Conservation (phyloP, 2,329 filamentous ascomycete species). For the Sarocladium kiliense region DNA sequence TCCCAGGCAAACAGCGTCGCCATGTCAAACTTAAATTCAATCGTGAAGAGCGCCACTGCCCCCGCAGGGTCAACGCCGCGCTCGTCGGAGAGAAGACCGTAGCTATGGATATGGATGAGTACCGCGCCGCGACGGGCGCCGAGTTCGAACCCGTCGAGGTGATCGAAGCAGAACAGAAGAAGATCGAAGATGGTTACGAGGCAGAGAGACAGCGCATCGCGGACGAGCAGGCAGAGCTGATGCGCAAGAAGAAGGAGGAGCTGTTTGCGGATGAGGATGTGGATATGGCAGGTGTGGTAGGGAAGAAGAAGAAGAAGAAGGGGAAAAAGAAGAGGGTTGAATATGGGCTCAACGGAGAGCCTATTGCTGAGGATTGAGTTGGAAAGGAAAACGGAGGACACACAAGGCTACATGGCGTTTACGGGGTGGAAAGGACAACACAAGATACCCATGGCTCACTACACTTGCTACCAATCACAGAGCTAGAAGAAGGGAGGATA, state of each 20-base stretch:
- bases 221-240: conserved; percentile 43
- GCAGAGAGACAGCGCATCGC: conserved; percentile 35
- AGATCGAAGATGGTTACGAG: conserved; percentile 39
- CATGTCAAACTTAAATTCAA: conserved; percentile 81
- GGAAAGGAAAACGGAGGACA: neutral
- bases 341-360: conserved; percentile 32
- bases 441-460: conserved; percentile 7
- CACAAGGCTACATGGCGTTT: neutral
- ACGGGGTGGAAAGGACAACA: neutral
- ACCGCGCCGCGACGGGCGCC: conserved; percentile 46
- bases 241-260: conserved; percentile 42
- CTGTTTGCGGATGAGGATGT: conserved; percentile 38
- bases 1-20: conserved; percentile 64
- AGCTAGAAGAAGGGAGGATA: too few relatives aligned
- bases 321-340: conserved; percentile 25
- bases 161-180: conserved; percentile 51
- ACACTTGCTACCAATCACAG: neutral
- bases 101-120: conserved; percentile 56
- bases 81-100: conserved; percentile 56
- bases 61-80: conserved; percentile 57
- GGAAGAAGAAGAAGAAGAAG: conserved; percentile 23
- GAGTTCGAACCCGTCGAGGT: conserved; percentile 51
- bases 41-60: conserved; percentile 66
- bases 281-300: conserved; percentile 17
- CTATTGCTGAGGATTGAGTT: conserved; percentile 21